phyloP scores from a whole-genome alignment of 805 yeast genomes.

The Teunomyces gatunensis region DNA sequence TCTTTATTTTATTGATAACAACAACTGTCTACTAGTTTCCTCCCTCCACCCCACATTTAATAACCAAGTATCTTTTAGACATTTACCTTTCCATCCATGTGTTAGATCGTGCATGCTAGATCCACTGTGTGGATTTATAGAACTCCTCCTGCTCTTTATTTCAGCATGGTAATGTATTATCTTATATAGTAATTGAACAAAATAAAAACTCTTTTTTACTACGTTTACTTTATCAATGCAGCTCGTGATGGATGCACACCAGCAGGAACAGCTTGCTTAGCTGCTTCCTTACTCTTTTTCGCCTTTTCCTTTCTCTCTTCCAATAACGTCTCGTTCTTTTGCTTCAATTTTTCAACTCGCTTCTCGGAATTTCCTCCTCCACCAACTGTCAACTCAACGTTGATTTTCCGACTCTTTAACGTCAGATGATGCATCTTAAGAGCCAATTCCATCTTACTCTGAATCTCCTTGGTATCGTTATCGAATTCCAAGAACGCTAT shows the following conservation, averaged over 20 bases:
- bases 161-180: conserved; percentile 4
- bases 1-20: neutral
- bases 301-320: conserved; percentile 66
- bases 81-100: neutral
- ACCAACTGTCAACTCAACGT: conserved; percentile 95
- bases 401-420: conserved; percentile 72
- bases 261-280: conserved; percentile 18
- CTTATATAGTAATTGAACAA: conserved; percentile 1
- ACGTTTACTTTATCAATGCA: conserved; percentile 41
- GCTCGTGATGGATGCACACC: conserved; percentile 70
- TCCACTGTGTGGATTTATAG: conserved; percentile 4
- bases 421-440: conserved; percentile 77
- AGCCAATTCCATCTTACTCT: conserved; percentile 79
- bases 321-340: conserved; percentile 72
- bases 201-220: neutral
- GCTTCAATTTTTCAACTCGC: conserved; percentile 64
- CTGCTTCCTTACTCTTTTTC: conserved; percentile 41
- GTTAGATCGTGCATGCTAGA: neutral
- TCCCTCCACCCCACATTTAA: neutral
- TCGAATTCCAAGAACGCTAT: conserved; percentile 89
- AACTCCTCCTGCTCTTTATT: neutral
- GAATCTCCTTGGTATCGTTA: conserved; percentile 57
- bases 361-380: conserved; percentile 90
- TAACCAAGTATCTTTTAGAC: neutral
- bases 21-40: neutral